These are phyloP conservation scores for Panicum hallii DNA, from an alignment of 202 grass and related monocot genomes.

Conservation along the genomic window DNA sequence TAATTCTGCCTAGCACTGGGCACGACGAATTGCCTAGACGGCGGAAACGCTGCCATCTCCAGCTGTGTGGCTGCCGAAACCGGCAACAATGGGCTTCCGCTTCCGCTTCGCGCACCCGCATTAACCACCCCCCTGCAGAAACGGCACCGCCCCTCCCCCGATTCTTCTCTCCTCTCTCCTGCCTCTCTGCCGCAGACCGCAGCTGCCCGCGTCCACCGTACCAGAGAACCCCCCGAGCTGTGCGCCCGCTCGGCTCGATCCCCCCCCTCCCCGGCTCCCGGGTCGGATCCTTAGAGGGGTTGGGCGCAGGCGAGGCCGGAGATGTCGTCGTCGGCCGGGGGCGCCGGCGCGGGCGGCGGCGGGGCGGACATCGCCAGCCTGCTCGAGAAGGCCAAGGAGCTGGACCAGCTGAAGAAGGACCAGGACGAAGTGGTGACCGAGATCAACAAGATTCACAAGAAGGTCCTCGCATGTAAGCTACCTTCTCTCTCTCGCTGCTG, in stretches of 20 bases:
- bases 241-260: background rate
- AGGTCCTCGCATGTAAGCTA: constrained; percentile 58
- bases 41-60: too few species aligned
- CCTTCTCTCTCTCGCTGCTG: background rate
- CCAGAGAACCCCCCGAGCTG: background rate
- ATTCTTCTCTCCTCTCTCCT: background rate
- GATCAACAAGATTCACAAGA: constrained; percentile 83
- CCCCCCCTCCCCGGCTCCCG: background rate
- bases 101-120: background rate
- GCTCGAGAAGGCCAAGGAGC: constrained; percentile 72
- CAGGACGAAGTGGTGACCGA: constrained; percentile 58
- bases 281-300: background rate
- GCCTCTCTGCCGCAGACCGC: background rate
- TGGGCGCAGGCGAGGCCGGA: background rate
- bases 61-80: background rate
- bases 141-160: background rate
- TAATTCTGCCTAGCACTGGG: too few species aligned
- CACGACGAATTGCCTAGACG: too few species aligned
- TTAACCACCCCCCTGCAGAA: background rate
- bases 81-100: background rate
- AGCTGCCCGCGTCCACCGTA: background rate
- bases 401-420: constrained; percentile 74
- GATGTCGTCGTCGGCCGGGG: constrained; percentile 48
- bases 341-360: constrained; percentile 7
- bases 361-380: constrained; percentile 47